Evolutionary conservation across 164 flowering plant genomes (phyloP), one percentile per base, ranked within the genome.

Genomic region (Euptelea pleiosperma): DNA sequence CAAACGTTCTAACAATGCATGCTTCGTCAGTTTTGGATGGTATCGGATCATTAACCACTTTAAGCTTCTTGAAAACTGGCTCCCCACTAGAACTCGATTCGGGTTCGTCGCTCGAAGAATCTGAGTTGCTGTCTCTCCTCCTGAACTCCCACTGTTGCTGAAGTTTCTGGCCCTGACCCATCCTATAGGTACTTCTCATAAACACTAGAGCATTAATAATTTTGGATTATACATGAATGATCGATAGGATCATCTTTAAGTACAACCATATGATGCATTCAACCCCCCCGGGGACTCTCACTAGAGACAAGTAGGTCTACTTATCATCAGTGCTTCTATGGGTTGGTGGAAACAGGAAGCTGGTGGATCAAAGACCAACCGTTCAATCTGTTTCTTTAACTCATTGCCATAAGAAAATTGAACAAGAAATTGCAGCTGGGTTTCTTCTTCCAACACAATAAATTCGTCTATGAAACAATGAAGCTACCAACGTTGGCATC

Each of bases 101-200:
- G 3, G 41, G 18, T 53, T 24, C 74, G 58, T 75, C 66, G 15
- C 71, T 66, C 0, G 76, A 69, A 46, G 79, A 78, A 54, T 70
- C 74, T 15, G 49, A n/a, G 21, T 64, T 72, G 52, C 45, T 62
- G 8, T 73, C 79, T 53, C 28, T 64, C 69, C 66, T 77, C 64
- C 74, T 70, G 29, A 70, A 64, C 51, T 68, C 82, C 82, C 79
- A 74, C 15, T 65, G 40, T 21, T 70, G 77, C 66, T 69, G 71
- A 53, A 68, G 67, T 16, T 68, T 55, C 49, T 56, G 35, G 25
- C 65, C 68, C 3, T 60, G 42, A 11, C 50, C 57, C 74, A 71
- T 73, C 41, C 18, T 63, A 26, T 19, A 14, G 45, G 16, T 0
- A 8, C 16, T 22, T 15, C n/a, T n/a, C n/a, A n/a, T n/a, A n/a